Base-by-base conservation (phyloP, 257 asterid species). In the Solanum clarkiae region DNA sequence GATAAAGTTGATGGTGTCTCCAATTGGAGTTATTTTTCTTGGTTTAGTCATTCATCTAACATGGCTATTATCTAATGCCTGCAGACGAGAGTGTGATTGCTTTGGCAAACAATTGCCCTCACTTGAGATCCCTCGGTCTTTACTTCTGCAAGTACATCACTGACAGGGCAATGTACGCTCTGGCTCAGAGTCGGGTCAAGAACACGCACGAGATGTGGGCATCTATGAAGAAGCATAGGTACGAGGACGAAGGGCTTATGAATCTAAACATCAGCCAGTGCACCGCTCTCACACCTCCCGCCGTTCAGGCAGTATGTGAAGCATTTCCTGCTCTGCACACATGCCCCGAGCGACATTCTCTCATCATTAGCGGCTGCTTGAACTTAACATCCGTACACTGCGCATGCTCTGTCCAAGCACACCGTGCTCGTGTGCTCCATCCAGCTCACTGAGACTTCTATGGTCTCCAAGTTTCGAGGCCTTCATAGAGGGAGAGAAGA, bases 231-330 rank as follows among this genome's bases (percentile, higher is more conserved):
- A 92, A 90, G 90, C 93, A 90, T 82, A 87, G 91, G 80, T 89
- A 87, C n/a, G 93, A 92, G 69, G 98, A 93, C 86, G 97, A 96
- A 87, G 99, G 99, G 59, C 94, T 97, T 0, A 93, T 93, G 68
- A 92, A 93, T 86, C 92, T 97, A 81, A 97, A 95, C 65, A 95
- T 97, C 84, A 97, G 99, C 92, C 99, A 97, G 65, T 97, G 99
- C 97, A 97, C 98, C 1, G 96, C 99, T 75, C 97, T 97, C 32
- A 97, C 98, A 0, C 99, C 99, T 22, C 98, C 98, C 0, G 99
- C 99, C 0, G 99, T 97, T 17, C 99, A 97, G 92, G 98, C 97
- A 0, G 88, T 97, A 0, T 97, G 99, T n/a, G 98, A 97, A 90
- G 93, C 98, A 1, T 97, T 92, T 83, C 99, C 99, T 0, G 93